Percentiles rank a stretch among this genome's conserved stretches.
Evolutionary conservation across 257 asterid genomes (phyloP).

Genomic region (Capsicum rhomboideum): DNA sequence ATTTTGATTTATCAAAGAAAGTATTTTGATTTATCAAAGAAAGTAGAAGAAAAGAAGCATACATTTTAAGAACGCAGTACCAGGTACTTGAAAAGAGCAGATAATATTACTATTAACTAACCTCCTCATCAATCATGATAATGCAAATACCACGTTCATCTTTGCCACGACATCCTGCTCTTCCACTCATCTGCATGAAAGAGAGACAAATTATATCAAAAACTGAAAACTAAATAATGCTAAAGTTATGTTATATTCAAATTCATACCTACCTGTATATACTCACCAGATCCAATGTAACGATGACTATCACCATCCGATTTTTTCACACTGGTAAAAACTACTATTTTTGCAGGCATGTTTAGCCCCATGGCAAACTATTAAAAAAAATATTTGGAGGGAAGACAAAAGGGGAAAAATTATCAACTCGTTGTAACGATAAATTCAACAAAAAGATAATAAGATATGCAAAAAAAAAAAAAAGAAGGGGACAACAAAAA

Average conservation of each 20-base stretch:
- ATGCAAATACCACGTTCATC: conserved; percentile 93
- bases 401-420: conserved; percentile 7
- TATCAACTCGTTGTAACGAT: neutral
- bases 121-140: conserved; percentile 93
- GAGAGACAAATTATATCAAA: neutral
- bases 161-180: conserved; percentile 99
- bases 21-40: too few species aligned
- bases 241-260: neutral
- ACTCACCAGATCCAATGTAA: conserved; percentile 91
- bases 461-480: conserved; percentile 19
- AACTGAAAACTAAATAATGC: neutral
- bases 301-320: conserved; percentile 99
- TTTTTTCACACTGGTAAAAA: conserved; percentile 82
- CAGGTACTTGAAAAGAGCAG: neutral
- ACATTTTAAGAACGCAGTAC: neutral
- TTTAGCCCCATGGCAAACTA: conserved; percentile 98
- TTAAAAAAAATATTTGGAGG: neutral
- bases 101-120: conserved; percentile 4
- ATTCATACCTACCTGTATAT: conserved; percentile 72
- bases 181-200: conserved; percentile 85
- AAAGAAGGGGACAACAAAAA: conserved; percentile 91
- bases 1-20: neutral
- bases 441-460: neutral
- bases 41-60: neutral
- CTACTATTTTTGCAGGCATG: conserved; percentile 99